A percentile compares a stretch with the other conserved stretches of the same genome.
Conservation (phyloP, 225 moss, liverwort and hornwort species). For the Pseudisothecium myosuroides region DNA sequence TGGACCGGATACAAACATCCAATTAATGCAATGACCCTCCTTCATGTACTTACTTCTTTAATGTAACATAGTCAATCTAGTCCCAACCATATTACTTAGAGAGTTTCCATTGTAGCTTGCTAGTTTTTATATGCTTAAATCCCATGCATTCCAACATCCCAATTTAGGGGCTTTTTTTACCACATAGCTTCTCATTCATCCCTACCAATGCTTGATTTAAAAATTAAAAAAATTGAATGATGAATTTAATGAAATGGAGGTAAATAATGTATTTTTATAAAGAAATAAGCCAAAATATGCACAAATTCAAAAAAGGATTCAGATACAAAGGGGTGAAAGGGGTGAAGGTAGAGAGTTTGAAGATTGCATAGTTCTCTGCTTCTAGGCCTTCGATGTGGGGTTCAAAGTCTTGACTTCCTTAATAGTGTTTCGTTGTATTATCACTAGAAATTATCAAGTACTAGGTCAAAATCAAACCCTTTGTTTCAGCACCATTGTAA, state of each 20-base stretch:
- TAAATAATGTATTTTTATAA: background rate
- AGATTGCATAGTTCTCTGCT: background rate
- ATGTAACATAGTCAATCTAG: too few species aligned
- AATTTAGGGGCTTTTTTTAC: background rate
- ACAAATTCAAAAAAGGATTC: background rate
- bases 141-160: accelerated
- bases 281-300: background rate
- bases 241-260: background rate
- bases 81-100: too few species aligned
- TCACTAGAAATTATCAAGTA: background rate
- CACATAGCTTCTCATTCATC: background rate
- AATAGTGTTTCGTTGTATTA: background rate
- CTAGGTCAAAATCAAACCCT: background rate
- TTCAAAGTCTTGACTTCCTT: background rate
- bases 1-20: too few species aligned
- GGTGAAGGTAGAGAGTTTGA: background rate
- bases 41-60: too few species aligned
- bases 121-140: too few species aligned
- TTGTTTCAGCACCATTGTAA: background rate
- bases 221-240: background rate
- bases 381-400: background rate
- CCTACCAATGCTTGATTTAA: background rate
- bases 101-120: background rate
- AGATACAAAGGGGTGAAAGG: background rate
- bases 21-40: too few species aligned